Evolutionary conservation across 305 asterid species (phyloP), one percentile per base, ranked within the genome.

Genomic region (Plantago rigida): DNA sequence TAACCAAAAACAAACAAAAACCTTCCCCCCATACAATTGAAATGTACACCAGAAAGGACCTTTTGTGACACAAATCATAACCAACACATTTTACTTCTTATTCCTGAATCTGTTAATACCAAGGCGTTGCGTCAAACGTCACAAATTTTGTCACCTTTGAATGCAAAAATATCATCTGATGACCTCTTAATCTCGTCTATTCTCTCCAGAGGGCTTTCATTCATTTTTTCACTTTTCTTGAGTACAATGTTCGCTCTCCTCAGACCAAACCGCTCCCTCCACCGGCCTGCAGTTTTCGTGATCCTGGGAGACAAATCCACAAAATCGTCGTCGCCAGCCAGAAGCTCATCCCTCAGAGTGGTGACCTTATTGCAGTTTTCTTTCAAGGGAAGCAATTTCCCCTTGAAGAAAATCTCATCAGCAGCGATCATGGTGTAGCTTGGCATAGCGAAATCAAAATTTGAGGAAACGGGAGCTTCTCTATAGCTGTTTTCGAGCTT

Each of bases 391-490:
- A 87, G 14, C 57, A 89, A 61, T 63, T 82, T 83, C 0, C 95
- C 97, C 79, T 89, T 79, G 68, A 44, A 85, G 74, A 89, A 85
- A 48, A 85, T 67, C 74, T 89, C 83, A 56, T 89, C 97, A 9
- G 97, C 96, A 24, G 96, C 72, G 64, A 80, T 80, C 84, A 83
- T 79, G 55, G 54, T 14, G 75, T 70, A 60, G 13, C 68, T 78
- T 0, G 91, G 77, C 58, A 77, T 79, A 0, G 91, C 78, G 47
- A 90, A 90, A 64, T 74, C 83, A 62, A 90, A 90, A 71, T 87
- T 95, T 0, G 96, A 81, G 5, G 97, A 89, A 0, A 90, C 97
- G 0, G 97, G 96, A 7, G 97, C 93, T 50, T 90, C 97, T 62
- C 82, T 76, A 29, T 90, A 90, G 79, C 73, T 79, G 69, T 70